phyloP scores from a whole-genome alignment of 768 basidiomycete species.

The Leccinum obscurum region DNA sequence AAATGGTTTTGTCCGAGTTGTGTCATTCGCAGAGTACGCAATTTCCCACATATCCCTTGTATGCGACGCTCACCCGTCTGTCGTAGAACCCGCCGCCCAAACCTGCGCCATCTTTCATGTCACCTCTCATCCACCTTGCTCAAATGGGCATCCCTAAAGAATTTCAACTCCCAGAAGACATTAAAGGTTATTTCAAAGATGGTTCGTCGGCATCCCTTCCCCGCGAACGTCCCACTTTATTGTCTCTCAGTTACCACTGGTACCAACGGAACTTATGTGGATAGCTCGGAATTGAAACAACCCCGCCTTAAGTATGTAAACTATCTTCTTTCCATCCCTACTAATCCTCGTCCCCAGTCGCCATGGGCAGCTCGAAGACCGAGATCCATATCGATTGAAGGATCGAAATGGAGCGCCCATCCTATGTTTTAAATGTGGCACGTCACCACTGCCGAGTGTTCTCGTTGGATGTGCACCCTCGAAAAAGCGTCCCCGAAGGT shows the following conservation, averaged over 20 bases:
- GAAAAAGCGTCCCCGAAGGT: slow-evolving; percentile 54
- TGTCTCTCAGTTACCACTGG: slow-evolving; percentile 66
- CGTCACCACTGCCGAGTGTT: slow-evolving; percentile 66
- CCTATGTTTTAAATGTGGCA: slow-evolving; percentile 89
- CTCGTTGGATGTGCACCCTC: slow-evolving; percentile 54
- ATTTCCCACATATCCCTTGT: neutral
- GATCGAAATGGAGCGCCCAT: slow-evolving; percentile 82
- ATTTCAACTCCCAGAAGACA: slow-evolving; percentile 84
- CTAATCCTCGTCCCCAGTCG: slow-evolving; percentile 48
- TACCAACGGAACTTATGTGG: slow-evolving; percentile 79
- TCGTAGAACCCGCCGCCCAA: slow-evolving; percentile 60
- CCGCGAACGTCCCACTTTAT: slow-evolving; percentile 17
- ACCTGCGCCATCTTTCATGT: slow-evolving; percentile 68
- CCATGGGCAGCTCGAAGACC: slow-evolving; percentile 86
- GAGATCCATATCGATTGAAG: slow-evolving; percentile 83
- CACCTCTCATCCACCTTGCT: slow-evolving; percentile 69
- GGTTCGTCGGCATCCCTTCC: slow-evolving; percentile 49
- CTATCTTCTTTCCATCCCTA: slow-evolving; percentile 6
- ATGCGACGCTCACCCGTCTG: slow-evolving; percentile 14
- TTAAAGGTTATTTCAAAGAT: slow-evolving; percentile 82
- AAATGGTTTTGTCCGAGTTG: slow-evolving; percentile 83
- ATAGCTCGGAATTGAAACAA: slow-evolving; percentile 72
- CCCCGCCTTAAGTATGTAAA: slow-evolving; percentile 77
- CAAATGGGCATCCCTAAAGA: slow-evolving; percentile 72
- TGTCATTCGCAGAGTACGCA: slow-evolving; percentile 60